A percentile compares a stretch with the other conserved stretches of the same genome.
Conservation (phyloP, 371 early-diverging fungal species). For the Sporodiniella umbellata region DNA sequence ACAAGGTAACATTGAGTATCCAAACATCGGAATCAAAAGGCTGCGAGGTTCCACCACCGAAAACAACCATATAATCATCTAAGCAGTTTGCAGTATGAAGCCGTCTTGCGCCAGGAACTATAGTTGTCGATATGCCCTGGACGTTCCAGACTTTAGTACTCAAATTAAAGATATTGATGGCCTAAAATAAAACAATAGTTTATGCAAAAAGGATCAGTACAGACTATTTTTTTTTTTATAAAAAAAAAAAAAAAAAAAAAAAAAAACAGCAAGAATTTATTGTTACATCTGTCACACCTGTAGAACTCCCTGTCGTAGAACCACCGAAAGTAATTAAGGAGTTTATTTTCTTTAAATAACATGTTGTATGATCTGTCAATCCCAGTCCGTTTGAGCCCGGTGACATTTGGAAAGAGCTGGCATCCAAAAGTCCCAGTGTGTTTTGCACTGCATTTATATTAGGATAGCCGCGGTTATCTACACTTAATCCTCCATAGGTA, state of each 20-base stretch:
- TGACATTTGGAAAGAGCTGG: slow-evolving; percentile 37
- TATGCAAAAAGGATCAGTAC: not conserved
- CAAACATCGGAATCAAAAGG: slow-evolving; percentile 44
- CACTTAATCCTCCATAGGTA: slow-evolving; percentile 41
- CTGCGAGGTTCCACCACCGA: slow-evolving; percentile 42
- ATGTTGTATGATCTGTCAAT: slow-evolving; percentile 40
- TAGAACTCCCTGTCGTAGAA: slow-evolving; percentile 37
- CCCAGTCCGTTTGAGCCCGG: slow-evolving; percentile 41
- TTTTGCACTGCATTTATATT: slow-evolving; percentile 33
- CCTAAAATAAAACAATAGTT: slow-evolving; percentile 6
- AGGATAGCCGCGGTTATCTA: slow-evolving; percentile 30
- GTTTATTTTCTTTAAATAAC: slow-evolving; percentile 36
- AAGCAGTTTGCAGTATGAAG: slow-evolving; percentile 45
- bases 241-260: not conserved
- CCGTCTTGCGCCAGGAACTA: slow-evolving; percentile 35
- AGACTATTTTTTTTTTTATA: slow-evolving; percentile 1
- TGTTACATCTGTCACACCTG: slow-evolving; percentile 32
- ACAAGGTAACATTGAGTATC: slow-evolving; percentile 36
- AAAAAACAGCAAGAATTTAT: too few species aligned
- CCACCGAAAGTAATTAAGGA: slow-evolving; percentile 51
- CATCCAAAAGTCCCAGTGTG: slow-evolving; percentile 32
- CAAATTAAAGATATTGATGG: slow-evolving; percentile 35
- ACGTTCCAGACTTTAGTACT: slow-evolving; percentile 32
- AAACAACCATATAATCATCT: slow-evolving; percentile 40
- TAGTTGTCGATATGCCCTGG: slow-evolving; percentile 22